Evolutionary conservation across 257 asterid genomes (phyloP).

Genomic region (Penstemon newberryi): DNA sequence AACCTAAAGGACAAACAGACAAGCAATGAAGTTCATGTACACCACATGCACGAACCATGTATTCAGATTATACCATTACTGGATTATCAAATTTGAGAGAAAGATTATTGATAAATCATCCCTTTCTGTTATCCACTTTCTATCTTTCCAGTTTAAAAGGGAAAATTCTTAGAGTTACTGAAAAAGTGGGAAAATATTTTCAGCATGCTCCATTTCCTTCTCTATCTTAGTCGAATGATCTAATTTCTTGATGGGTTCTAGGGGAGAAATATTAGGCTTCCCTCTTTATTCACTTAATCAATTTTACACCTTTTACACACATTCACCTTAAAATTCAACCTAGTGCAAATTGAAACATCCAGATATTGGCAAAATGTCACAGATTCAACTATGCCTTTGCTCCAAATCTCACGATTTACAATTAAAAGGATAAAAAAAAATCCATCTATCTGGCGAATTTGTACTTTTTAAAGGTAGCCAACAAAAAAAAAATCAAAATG

Average conservation of each 20-base stretch:
- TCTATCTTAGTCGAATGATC: not conserved
- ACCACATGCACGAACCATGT: not conserved
- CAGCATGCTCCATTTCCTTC: not conserved
- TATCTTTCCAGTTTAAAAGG: not conserved
- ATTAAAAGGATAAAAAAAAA: not conserved
- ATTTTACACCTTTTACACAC: not conserved
- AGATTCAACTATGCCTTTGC: not conserved
- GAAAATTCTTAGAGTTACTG: not conserved
- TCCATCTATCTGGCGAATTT: not conserved
- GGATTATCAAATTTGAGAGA: not conserved
- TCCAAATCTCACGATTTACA: not conserved
- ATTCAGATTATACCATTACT: not conserved
- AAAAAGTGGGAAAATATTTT: not conserved
- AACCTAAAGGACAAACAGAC: not conserved
- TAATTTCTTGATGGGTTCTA: not conserved
- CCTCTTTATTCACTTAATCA: not conserved
- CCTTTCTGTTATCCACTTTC: not conserved
- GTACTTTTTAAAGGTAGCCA: no score
- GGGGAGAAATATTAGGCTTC: not conserved
- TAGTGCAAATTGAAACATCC: not conserved
- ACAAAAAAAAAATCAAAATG: no score
- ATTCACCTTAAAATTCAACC: constrained; percentile 15
- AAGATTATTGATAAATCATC: not conserved
- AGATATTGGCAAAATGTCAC: not conserved
- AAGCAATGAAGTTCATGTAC: not conserved